A percentile compares a stretch with the other conserved stretches of the same genome.
Evolutionary conservation across 23 red algal species (phyloP).

Genomic region (Pyropia haitanensis): DNA sequence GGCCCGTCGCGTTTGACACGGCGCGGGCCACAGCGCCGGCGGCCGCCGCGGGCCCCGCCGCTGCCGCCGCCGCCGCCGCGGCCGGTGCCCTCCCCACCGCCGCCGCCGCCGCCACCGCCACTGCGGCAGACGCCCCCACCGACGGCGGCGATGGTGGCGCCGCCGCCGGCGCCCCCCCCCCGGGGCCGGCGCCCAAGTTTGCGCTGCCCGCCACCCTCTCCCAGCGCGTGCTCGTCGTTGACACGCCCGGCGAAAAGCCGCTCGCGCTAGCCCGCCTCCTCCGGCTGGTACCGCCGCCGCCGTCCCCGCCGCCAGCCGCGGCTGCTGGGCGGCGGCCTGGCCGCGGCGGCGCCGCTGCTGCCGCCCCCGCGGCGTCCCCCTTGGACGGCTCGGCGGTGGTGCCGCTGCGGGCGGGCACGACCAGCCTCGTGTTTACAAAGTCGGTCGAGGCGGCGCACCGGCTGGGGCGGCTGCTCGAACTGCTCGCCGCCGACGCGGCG

Average conservation of each 20-base stretch:
- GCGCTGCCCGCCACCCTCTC: neutral
- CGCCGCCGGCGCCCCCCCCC: neutral
- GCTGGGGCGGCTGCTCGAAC: conserved; percentile 52
- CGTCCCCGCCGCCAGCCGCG: neutral
- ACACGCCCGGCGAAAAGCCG: conserved; percentile 30
- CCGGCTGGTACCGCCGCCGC: conserved; percentile 19
- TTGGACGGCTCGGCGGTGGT: too few relatives aligned
- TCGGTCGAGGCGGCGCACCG: conserved; percentile 69
- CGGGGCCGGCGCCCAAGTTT: neutral
- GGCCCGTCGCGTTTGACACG: conserved; percentile 11
- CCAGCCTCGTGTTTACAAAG: conserved; percentile 65
- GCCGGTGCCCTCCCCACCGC: neutral
- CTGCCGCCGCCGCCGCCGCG: neutral
- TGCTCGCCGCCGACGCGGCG: conserved; percentile 6
- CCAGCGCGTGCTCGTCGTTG: conserved; percentile 9
- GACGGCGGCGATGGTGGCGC: neutral
- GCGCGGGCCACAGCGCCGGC: neutral
- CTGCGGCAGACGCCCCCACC: neutral
- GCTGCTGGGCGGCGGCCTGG: neutral
- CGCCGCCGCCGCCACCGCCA: neutral
- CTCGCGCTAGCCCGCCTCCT: conserved; percentile 22
- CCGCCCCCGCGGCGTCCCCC: neutral
- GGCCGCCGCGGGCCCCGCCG: neutral
- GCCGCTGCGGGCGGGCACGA: too few relatives aligned
- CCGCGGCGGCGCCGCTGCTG: neutral